Percentiles rank a stretch among this genome's conserved stretches.
These are phyloP conservation scores for Cyanidiococcus yangmingshanensis DNA, from an alignment of 23 red algal species.

Conservation along the genomic window DNA sequence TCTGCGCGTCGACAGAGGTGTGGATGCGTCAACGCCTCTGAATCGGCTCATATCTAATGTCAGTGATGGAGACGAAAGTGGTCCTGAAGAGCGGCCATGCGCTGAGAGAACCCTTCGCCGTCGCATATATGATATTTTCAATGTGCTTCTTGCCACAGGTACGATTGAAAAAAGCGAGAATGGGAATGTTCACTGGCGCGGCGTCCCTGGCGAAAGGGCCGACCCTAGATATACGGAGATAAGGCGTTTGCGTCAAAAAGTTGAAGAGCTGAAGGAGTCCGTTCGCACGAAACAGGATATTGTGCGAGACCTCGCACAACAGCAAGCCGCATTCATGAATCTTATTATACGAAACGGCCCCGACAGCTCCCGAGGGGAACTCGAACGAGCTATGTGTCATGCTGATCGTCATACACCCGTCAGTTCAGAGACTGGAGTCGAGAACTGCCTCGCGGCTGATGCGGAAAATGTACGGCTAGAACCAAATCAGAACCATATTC, in stretches of 20 bases:
- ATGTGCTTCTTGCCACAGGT: slow-evolving; percentile 1
- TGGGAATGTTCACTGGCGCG: not conserved
- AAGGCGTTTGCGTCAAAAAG: not conserved
- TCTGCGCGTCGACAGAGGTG: not conserved
- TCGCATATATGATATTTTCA: slow-evolving; percentile 9
- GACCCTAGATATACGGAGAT: not conserved
- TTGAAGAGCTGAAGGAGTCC: not conserved
- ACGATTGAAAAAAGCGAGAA: not conserved
- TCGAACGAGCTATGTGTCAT: not conserved
- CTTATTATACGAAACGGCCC: not conserved
- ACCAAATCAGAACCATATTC: not conserved
- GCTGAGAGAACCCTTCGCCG: not conserved
- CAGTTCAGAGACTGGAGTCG: not conserved
- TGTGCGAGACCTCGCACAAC: not conserved
- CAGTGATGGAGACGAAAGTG: not conserved
- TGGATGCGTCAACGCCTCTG: not conserved
- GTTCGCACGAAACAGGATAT: not conserved
- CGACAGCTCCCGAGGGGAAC: not conserved
- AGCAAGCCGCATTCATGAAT: slow-evolving; percentile 8
- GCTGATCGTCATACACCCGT: not conserved
- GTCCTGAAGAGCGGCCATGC: not conserved
- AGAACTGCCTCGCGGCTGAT: not conserved
- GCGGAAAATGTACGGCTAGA: not conserved
- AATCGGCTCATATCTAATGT: not conserved
- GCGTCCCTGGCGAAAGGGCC: not conserved